A percentile compares a stretch with the other conserved stretches of the same genome.
phyloP scores from a whole-genome alignment of 225 moss, liverwort and hornwort genomes.

The Neckera pumila region DNA sequence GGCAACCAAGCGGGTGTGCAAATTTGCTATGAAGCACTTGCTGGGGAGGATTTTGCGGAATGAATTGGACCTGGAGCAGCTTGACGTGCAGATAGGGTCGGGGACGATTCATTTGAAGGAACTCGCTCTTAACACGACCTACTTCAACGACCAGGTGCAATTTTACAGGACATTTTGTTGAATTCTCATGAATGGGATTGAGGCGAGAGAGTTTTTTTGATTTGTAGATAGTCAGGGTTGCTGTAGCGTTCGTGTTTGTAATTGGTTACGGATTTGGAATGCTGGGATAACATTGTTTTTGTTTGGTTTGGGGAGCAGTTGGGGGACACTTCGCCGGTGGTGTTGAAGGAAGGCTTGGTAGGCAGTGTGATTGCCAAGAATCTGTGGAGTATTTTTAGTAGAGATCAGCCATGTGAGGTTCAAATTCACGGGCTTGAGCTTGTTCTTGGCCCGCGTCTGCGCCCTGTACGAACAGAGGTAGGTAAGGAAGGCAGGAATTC shows the following conservation, averaged over 20 bases:
- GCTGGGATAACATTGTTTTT: background rate
- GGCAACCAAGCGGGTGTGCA: slow-evolving; percentile 87
- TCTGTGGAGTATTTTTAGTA: slow-evolving; percentile 40
- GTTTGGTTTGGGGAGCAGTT: slow-evolving; percentile 36
- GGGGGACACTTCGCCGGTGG: slow-evolving; percentile 69
- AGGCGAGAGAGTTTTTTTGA: background rate
- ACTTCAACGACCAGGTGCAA: slow-evolving; percentile 88
- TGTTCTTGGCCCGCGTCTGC: slow-evolving; percentile 63
- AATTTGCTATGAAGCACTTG: slow-evolving; percentile 93
- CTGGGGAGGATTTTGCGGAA: slow-evolving; percentile 73
- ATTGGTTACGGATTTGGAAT: background rate
- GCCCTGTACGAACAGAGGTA: slow-evolving; percentile 12
- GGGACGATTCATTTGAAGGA: slow-evolving; percentile 82
- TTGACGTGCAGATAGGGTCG: slow-evolving; percentile 96
- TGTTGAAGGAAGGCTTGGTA: slow-evolving; percentile 73
- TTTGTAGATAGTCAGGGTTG: background rate
- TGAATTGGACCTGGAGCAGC: slow-evolving; percentile 95
- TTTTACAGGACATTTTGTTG: background rate
- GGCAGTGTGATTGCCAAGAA: slow-evolving; percentile 70
- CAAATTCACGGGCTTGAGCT: slow-evolving; percentile 86
- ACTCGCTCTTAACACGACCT: slow-evolving; percentile 66
- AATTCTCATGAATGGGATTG: slow-evolving; percentile 7
- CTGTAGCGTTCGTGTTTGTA: background rate
- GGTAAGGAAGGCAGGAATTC: slow-evolving; percentile 33
- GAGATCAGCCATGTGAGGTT: slow-evolving; percentile 76